Evolutionary conservation across 805 yeast species (phyloP).

Genomic region (Ogataea allantospora): DNA sequence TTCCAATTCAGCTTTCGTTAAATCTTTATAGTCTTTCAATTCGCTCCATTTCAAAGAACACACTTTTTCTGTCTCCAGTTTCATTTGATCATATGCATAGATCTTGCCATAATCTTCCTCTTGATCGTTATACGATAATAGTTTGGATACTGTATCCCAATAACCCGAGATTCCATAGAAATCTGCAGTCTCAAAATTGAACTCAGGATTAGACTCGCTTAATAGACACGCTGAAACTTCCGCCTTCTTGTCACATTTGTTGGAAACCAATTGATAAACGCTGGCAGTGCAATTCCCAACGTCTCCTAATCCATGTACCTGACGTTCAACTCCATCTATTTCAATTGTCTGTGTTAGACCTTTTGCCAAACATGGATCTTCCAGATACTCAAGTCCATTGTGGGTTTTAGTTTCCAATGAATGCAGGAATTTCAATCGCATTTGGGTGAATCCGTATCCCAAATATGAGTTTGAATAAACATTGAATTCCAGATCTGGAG

Average conservation of each 20-base stretch:
- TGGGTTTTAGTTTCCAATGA: conserved; percentile 27
- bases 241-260: conserved; percentile 24
- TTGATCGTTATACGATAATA: conserved; percentile 35
- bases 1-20: conserved; percentile 44
- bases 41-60: conserved; percentile 44
- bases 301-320: conserved; percentile 52
- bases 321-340: conserved; percentile 15
- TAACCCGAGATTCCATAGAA: conserved; percentile 68
- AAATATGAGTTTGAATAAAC: conserved; percentile 56
- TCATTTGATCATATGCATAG: conserved; percentile 47
- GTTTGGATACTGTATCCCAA: conserved; percentile 57
- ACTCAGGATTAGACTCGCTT: conserved; percentile 51
- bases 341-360: conserved; percentile 32
- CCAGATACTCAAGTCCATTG: conserved; percentile 11
- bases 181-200: conserved; percentile 54
- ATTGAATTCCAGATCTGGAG: conserved; percentile 33
- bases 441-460: conserved; percentile 61
- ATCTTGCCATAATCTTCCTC: conserved; percentile 31
- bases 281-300: conserved; percentile 46
- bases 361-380: conserved; percentile 59
- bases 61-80: conserved; percentile 42
- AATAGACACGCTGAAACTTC: conserved; percentile 48
- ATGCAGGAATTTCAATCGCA: conserved; percentile 46
- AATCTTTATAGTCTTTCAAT: conserved; percentile 26
- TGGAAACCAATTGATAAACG: conserved; percentile 44